phyloP scores from a whole-genome alignment of 139 green algal species.

The Chlorella sp. region DNA sequence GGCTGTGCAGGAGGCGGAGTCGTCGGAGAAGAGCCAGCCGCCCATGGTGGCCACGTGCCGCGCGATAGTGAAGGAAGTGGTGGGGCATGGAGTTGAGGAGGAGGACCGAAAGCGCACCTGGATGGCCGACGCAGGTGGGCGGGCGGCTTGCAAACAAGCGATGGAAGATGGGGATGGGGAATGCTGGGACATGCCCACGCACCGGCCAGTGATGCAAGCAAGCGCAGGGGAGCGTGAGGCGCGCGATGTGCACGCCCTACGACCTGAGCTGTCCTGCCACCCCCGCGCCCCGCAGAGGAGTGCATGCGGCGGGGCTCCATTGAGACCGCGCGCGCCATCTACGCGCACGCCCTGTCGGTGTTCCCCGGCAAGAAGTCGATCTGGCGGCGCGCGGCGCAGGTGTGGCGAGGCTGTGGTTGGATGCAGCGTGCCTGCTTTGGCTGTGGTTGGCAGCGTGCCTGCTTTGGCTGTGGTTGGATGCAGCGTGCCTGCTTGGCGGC shows the following conservation, averaged over 20 bases:
- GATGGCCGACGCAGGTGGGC: constrained; percentile 84
- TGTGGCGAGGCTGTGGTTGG: too few relatives aligned
- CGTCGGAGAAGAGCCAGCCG: constrained; percentile 73
- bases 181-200: neutral
- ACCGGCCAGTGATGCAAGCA: too few relatives aligned
- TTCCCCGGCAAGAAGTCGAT: constrained; percentile 87
- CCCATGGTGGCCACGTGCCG: constrained; percentile 72
- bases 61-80: constrained; percentile 82
- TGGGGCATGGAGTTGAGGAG: constrained; percentile 88
- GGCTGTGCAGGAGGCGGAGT: constrained; percentile 74
- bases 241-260: too few relatives aligned
- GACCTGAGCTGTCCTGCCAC: neutral
- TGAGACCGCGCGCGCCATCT: constrained; percentile 92
- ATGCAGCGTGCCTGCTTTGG: too few relatives aligned
- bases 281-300: constrained; percentile 38
- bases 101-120: constrained; percentile 91
- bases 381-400: constrained; percentile 82
- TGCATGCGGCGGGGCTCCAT: constrained; percentile 59
- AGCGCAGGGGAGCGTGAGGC: neutral
- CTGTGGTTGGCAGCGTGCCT: too few relatives aligned
- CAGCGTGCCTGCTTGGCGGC: too few relatives aligned
- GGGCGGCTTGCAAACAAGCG: too few relatives aligned
- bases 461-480: too few relatives aligned
- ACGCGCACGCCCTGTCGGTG: constrained; percentile 67
- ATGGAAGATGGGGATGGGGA: neutral